Evolutionary conservation across 331 rosid species (phyloP).

Genomic region (Ulmus americana): DNA sequence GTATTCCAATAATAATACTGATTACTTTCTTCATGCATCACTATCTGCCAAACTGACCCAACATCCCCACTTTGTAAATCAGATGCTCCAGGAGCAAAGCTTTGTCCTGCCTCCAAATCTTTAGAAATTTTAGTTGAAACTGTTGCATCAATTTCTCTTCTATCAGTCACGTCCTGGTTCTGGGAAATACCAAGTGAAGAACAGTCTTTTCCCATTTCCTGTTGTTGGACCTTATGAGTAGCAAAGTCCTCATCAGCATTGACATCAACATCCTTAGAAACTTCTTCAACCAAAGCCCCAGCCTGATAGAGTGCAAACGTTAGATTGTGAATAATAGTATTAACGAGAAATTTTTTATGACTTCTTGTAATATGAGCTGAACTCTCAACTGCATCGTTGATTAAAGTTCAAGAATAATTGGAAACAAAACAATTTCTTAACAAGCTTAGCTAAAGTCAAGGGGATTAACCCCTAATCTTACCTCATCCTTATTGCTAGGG

Average conservation of each 20-base stretch:
- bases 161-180: slow-evolving; percentile 31
- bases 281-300: slow-evolving; percentile 33
- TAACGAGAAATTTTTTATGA: neutral
- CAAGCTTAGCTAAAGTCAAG: neutral
- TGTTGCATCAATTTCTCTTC: slow-evolving; percentile 32
- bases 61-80: slow-evolving; percentile 46
- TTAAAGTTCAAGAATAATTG: neutral
- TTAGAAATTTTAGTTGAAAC: slow-evolving; percentile 25
- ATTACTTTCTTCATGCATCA: slow-evolving; percentile 87
- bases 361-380: neutral
- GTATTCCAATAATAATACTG: slow-evolving; percentile 84
- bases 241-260: slow-evolving; percentile 27
- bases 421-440: neutral
- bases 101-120: slow-evolving; percentile 37
- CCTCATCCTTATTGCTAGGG: slow-evolving; percentile 47
- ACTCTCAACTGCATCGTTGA: neutral
- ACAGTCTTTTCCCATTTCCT: slow-evolving; percentile 27
- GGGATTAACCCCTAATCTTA: slow-evolving; percentile 15
- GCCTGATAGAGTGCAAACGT: slow-evolving; percentile 34
- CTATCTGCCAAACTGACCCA: slow-evolving; percentile 78
- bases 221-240: slow-evolving; percentile 39
- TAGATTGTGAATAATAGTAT: neutral
- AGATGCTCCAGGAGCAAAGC: slow-evolving; percentile 31
- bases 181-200: slow-evolving; percentile 29
- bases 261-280: slow-evolving; percentile 27